A percentile compares a stretch with the other conserved stretches of the same genome.
phyloP scores from a whole-genome alignment of 1,284 basidiomycete genomes.

The Albatrellus sp. region DNA sequence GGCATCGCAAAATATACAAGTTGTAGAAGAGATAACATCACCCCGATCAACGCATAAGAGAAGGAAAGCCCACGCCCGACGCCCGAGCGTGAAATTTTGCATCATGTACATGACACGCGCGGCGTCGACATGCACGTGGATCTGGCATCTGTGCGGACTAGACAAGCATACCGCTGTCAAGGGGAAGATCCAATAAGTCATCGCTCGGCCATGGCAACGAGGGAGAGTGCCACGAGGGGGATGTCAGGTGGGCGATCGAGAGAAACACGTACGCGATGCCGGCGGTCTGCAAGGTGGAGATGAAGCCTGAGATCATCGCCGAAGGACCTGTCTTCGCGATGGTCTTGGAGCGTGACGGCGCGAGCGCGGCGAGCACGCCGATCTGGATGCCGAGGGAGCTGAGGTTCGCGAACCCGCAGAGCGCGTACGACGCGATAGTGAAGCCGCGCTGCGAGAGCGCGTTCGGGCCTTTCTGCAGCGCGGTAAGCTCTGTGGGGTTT shows the following conservation, averaged over 20 bases:
- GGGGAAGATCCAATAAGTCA: no score
- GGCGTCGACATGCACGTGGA: no score
- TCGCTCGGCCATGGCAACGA: no score
- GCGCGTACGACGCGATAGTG: constrained; percentile 71
- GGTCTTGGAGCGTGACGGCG: constrained; percentile 60
- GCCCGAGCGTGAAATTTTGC: no score
- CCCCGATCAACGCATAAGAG: no score
- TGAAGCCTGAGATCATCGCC: constrained; percentile 74
- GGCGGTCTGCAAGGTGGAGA: constrained; percentile 27
- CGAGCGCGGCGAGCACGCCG: constrained; percentile 76
- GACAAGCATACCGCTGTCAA: neutral
- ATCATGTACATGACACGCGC: no score
- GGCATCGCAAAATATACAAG: neutral
- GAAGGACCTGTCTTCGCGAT: constrained; percentile 65
- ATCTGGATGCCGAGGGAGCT: constrained; percentile 84
- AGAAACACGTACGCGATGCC: constrained; percentile 15
- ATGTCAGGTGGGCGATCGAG: no score
- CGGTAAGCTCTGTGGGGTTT: constrained; percentile 30
- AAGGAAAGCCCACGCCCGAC: no score
- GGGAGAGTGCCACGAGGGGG: no score
- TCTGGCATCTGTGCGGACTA: no score
- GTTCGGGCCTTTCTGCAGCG: constrained; percentile 32
- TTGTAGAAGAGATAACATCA: neutral
- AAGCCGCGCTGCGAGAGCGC: constrained; percentile 62
- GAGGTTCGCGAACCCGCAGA: constrained; percentile 87